phyloP scores from a whole-genome alignment of 768 basidiomycete species.

The Xanthoconium purpureum region DNA sequence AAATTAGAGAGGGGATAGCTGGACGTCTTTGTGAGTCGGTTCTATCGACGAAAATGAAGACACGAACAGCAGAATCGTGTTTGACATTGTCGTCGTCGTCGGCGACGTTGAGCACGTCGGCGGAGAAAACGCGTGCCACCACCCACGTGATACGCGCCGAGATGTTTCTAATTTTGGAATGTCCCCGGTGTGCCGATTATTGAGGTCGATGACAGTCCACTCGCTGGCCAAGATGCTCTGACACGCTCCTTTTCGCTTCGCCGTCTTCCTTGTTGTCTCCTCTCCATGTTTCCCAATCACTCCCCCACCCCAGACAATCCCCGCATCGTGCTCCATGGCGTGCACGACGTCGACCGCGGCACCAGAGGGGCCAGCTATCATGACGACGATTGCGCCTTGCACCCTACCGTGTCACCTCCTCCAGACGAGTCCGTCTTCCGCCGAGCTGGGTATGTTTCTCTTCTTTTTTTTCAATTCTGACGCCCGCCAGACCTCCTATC shows the following conservation, averaged over 20 bases:
- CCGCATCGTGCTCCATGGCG: background rate
- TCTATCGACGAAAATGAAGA: background rate
- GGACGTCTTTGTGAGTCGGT: background rate
- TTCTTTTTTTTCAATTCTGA: background rate
- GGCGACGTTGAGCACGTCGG: constrained; percentile 19
- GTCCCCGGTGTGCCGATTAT: background rate
- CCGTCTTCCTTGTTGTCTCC: background rate
- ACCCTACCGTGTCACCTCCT: constrained; percentile 22
- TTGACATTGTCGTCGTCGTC: constrained; percentile 41
- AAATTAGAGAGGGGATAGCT: constrained; percentile 90
- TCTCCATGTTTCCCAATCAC: constrained; percentile 10
- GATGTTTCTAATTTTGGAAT: constrained; percentile 3
- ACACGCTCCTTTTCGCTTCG: background rate
- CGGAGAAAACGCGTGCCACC: background rate
- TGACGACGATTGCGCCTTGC: constrained; percentile 14
- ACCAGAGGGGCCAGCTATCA: background rate
- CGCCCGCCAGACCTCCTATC: background rate
- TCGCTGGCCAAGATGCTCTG: constrained; percentile 2
- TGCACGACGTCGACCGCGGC: background rate
- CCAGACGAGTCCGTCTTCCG: constrained; percentile 43
- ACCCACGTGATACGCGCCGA: constrained; percentile 19
- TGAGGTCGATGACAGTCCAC: background rate
- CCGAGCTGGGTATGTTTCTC: constrained; percentile 50
- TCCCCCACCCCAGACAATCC: background rate
- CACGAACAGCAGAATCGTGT: constrained; percentile 50